A percentile compares a stretch with the other conserved stretches of the same genome.
Conservation (phyloP, 345 rosid species). For the Hibiscus tridactylites region DNA sequence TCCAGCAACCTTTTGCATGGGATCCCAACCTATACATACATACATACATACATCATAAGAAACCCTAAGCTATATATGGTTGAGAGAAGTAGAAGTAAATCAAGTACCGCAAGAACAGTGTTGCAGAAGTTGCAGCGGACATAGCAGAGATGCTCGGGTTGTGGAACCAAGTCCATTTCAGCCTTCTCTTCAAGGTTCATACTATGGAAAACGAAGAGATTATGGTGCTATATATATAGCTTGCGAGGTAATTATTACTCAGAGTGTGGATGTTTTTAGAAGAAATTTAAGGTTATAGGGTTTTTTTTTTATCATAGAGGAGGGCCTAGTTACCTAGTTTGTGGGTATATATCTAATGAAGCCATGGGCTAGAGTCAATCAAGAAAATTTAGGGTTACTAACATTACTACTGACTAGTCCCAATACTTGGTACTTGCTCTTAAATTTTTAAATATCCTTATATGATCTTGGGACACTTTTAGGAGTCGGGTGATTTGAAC, state of each 20-base stretch:
- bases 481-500: no score
- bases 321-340: not conserved
- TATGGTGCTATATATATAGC: no score
- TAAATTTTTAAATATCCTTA: no score
- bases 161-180: no score
- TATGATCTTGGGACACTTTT: no score
- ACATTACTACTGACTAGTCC: no score
- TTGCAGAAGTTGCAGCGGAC: conserved; percentile 97
- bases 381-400: conserved; percentile 21
- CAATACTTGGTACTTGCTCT: no score
- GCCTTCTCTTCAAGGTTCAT: no score
- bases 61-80: no score
- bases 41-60: not conserved
- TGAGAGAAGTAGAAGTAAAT: no score
- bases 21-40: conserved; percentile 42
- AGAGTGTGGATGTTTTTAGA: not conserved
- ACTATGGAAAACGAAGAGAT: no score
- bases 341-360: not conserved
- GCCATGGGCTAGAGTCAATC: conserved; percentile 5
- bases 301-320: conserved; percentile 4
- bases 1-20: conserved; percentile 39
- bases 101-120: conserved; percentile 86
- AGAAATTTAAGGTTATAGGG: conserved; percentile 12
- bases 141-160: conserved; percentile 34
- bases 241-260: no score